Evolutionary conservation across 2,329 filamentous ascomycete genomes (phyloP).

Genomic region (Coniochaeta hoffmannii): DNA sequence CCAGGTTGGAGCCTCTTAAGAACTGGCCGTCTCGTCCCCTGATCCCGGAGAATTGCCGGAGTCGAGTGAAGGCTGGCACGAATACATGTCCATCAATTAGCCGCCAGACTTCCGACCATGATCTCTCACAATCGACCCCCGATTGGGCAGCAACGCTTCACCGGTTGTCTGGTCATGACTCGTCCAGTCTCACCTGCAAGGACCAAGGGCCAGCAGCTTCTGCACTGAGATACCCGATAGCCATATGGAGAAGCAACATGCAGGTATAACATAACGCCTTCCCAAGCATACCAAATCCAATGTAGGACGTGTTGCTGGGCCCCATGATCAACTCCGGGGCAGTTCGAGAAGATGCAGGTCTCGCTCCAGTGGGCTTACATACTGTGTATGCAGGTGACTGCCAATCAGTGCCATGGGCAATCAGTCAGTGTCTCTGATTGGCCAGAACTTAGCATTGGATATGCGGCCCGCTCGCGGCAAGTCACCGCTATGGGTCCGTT

Average conservation of each 20-base stretch:
- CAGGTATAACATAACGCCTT: no score
- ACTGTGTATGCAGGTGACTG: conserved; percentile 11
- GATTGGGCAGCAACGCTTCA: background rate
- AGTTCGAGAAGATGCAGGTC: background rate
- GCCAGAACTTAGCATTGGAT: background rate
- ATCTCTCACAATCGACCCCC: background rate
- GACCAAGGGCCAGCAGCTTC: background rate
- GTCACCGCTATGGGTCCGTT: background rate
- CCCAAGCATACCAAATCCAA: no score
- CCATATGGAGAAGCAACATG: no score
- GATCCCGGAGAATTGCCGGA: background rate
- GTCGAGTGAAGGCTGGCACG: background rate
- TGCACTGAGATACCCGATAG: no score
- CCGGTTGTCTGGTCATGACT: background rate
- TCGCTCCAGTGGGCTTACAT: background rate
- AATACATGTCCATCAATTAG: background rate
- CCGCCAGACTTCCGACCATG: background rate
- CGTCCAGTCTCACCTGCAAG: background rate
- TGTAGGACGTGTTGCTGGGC: background rate
- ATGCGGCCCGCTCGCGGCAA: conserved; percentile 2
- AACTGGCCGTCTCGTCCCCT: no score
- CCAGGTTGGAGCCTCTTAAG: no score
- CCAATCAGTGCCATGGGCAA: conserved; percentile 1
- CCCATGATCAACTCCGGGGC: background rate
- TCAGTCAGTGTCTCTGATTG: conserved; percentile 5